A percentile compares a stretch with the other conserved stretches of the same genome.
phyloP scores from a whole-genome alignment of 2,329 filamentous ascomycete genomes.

The Cladobotryum protrusum region DNA sequence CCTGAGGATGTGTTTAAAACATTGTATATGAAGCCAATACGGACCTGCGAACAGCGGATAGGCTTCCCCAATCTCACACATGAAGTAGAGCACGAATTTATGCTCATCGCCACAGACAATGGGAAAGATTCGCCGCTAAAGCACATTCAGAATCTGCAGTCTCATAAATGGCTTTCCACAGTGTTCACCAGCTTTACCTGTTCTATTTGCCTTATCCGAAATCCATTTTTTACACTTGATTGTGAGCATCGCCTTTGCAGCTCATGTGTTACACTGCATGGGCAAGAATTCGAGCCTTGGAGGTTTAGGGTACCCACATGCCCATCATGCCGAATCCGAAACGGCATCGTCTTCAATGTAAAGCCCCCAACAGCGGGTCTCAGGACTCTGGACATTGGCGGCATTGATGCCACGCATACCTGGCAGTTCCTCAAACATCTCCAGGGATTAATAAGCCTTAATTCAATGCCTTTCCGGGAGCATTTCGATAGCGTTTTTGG shows the following conservation, averaged over 20 bases:
- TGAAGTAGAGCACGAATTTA: neutral
- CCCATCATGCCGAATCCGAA: neutral
- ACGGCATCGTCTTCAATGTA: neutral
- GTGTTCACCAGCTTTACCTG: neutral
- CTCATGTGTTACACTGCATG: neutral
- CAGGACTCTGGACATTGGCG: neutral
- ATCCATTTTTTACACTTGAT: neutral
- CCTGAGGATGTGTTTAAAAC: neutral
- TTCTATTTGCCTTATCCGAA: neutral
- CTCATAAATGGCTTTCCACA: neutral
- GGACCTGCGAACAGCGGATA: neutral
- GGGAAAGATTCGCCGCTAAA: neutral
- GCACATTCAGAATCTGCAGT: neutral
- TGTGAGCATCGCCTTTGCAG: slow-evolving; percentile 1
- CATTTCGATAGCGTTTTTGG: slow-evolving; percentile 1
- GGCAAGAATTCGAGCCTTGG: neutral
- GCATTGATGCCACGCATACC: neutral
- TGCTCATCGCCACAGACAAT: neutral
- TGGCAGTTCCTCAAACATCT: slow-evolving; percentile 2
- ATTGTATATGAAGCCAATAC: neutral
- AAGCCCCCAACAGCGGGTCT: neutral
- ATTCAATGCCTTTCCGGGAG: slow-evolving; percentile 1
- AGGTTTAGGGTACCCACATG: neutral
- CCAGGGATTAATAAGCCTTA: neutral
- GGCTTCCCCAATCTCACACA: neutral